Conservation (phyloP, 257 asterid species). For the Knoxia roxburghii region DNA sequence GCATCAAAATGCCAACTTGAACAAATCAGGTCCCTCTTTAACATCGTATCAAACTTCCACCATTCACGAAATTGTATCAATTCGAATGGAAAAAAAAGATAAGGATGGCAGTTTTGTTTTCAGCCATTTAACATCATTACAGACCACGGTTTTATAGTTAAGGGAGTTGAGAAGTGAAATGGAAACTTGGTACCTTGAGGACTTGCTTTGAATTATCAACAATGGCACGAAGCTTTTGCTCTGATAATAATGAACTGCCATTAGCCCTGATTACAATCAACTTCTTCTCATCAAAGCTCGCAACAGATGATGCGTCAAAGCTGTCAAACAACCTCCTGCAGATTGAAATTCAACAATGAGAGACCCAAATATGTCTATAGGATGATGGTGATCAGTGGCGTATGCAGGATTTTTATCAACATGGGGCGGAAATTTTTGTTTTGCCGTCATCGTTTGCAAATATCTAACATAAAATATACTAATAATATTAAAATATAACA, state of each 20-base stretch:
- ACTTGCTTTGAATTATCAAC: conserved; percentile 67
- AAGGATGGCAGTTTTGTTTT: not conserved
- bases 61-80: too few species aligned
- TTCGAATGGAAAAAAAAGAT: too few species aligned
- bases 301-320: conserved; percentile 58
- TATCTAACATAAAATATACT: not conserved
- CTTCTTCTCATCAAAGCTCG: conserved; percentile 50
- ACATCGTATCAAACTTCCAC: too few species aligned
- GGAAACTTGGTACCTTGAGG: conserved; percentile 43
- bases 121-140: not conserved
- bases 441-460: too few species aligned
- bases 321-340: conserved; percentile 56
- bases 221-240: conserved; percentile 68
- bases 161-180: not conserved
- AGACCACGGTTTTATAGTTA: not conserved
- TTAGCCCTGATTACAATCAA: conserved; percentile 36
- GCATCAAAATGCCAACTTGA: too few species aligned
- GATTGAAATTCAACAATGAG: not conserved
- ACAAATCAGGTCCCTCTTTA: too few species aligned
- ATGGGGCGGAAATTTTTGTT: too few species aligned
- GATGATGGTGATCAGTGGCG: too few species aligned
- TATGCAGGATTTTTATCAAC: too few species aligned
- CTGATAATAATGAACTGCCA: conserved; percentile 55
- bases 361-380: too few species aligned
- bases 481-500: too few species aligned